A percentile compares a stretch with the other conserved stretches of the same genome.
Conservation (phyloP, 2,329 filamentous ascomycete species). For the Xylariaceae sp. region DNA sequence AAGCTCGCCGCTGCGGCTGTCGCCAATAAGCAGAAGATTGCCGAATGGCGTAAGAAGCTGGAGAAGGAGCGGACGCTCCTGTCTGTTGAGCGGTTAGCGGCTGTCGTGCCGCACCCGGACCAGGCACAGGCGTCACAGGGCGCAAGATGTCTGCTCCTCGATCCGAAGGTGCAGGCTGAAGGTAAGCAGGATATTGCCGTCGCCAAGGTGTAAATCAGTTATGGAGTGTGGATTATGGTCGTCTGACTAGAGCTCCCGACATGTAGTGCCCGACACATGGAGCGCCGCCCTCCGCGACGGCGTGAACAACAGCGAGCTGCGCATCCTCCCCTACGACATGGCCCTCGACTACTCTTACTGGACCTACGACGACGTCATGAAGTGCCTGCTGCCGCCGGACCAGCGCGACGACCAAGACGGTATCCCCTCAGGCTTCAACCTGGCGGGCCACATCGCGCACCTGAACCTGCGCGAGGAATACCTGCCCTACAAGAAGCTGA, state of each 20-base stretch:
- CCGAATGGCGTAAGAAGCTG: slow-evolving; percentile 62
- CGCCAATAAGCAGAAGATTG: slow-evolving; percentile 68
- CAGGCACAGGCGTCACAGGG: slow-evolving; percentile 47
- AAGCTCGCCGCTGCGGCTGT: slow-evolving; percentile 74
- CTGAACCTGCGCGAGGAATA: slow-evolving; percentile 83
- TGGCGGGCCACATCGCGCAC: slow-evolving; percentile 87
- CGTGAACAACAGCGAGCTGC: slow-evolving; percentile 61
- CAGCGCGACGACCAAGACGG: slow-evolving; percentile 65
- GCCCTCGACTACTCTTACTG: slow-evolving; percentile 59
- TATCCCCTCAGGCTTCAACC: slow-evolving; percentile 79
- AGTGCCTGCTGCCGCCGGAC: slow-evolving; percentile 72
- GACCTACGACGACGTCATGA: slow-evolving; percentile 66
- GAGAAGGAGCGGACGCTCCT: slow-evolving; percentile 62
- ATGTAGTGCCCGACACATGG: slow-evolving; percentile 68
- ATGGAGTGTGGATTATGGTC: background rate
- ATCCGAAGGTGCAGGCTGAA: slow-evolving; percentile 49
- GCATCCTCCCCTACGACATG: slow-evolving; percentile 69
- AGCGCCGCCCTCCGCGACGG: slow-evolving; percentile 63
- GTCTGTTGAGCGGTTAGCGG: slow-evolving; percentile 55
- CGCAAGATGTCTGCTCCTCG: slow-evolving; percentile 56
- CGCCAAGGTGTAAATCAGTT: background rate
- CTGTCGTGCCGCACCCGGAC: slow-evolving; percentile 60
- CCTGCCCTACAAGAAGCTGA: slow-evolving; percentile 73
- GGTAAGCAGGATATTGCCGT: slow-evolving; percentile 34
- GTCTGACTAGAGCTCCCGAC: slow-evolving; percentile 1